Percentiles rank a stretch among this genome's conserved stretches.
phyloP scores from a whole-genome alignment of 805 yeast genomes.

The Metschnikowia similis region DNA sequence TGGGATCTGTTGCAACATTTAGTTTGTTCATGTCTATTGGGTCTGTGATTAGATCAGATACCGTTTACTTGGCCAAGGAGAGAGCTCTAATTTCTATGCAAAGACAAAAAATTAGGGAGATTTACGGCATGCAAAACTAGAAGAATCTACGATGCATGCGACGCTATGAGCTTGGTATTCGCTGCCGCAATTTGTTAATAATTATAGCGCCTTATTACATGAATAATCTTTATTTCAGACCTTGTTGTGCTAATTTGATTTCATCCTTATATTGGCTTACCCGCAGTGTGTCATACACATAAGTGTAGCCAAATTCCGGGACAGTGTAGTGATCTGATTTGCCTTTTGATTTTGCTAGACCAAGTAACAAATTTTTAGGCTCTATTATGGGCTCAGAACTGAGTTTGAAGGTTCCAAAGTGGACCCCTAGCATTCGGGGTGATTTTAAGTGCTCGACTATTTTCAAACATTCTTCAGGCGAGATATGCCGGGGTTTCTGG shows the following conservation, averaged over 20 bases:
- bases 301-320: slow-evolving; percentile 76
- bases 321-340: slow-evolving; percentile 44
- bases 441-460: slow-evolving; percentile 63
- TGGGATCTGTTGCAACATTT: slow-evolving; percentile 94
- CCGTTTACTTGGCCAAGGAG: slow-evolving; percentile 23
- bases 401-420: slow-evolving; percentile 93
- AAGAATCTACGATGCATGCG: not conserved
- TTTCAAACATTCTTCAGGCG: slow-evolving; percentile 71
- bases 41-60: slow-evolving; percentile 81
- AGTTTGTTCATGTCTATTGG: slow-evolving; percentile 97
- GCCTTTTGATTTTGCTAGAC: slow-evolving; percentile 39
- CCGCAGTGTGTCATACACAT: slow-evolving; percentile 41
- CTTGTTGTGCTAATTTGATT: not conserved
- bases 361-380: slow-evolving; percentile 60
- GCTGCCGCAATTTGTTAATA: not conserved
- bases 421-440: slow-evolving; percentile 74
- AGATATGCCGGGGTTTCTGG: slow-evolving; percentile 81
- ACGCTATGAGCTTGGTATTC: not conserved
- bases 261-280: not conserved
- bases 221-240: not conserved
- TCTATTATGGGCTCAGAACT: slow-evolving; percentile 86
- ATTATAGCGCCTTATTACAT: not conserved
- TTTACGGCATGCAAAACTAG: slow-evolving; percentile 15
- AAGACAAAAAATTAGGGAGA: slow-evolving; percentile 14
- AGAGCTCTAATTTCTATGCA: slow-evolving; percentile 15